Base-by-base conservation (phyloP, 2,329 filamentous ascomycete genomes). In the Diplodia sapinea region DNA sequence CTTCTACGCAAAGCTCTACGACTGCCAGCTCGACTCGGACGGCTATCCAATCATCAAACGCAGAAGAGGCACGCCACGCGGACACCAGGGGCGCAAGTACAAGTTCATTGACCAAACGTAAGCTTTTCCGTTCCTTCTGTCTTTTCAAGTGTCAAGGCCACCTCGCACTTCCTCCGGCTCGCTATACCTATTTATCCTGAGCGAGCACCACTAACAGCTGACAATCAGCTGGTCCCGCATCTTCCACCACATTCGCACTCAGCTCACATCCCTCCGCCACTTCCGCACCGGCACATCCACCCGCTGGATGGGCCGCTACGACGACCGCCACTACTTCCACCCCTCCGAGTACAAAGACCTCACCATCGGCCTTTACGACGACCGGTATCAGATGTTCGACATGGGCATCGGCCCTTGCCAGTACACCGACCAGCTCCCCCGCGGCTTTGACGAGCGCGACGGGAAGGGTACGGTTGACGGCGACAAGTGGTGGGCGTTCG, bases 1-100 rank as follows among this genome's bases (percentile, higher is more conserved):
- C 17, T 70, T 54, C 23, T 59, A 62, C 15, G 29, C 69, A 0
- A 29, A 40, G 1, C 57, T 74, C 15, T 15, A 23, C 29, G 11
- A 33, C n/a, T 17, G 11, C 13, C 11, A n/a, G 36, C 47, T 61
- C 3, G 64, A 56, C 1, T 15, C 55, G 3, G 68, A 70, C 29
- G 49, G 33, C 12, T 20, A 40, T 9, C 31, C n/a, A 1, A n/a
- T 40, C 7, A 23, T 38, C 20, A 2, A 26, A 38, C 43, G 1
- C 20, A 29, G 17, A 11, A 29, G 11, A 8, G 11, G 3, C 15
- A 29, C 20, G 20, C 1, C 11, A 6, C 12, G 13, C 11, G 4
- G 33, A 20, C n/a, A 12, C 36, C n/a, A 20, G 20, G 17, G 2
- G 5, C 4, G 11, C 11, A 2, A 40, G 0, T 15, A 6, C 20